Base-by-base conservation (phyloP, 1,284 basidiomycete species). In the Pascua guehoae region DNA sequence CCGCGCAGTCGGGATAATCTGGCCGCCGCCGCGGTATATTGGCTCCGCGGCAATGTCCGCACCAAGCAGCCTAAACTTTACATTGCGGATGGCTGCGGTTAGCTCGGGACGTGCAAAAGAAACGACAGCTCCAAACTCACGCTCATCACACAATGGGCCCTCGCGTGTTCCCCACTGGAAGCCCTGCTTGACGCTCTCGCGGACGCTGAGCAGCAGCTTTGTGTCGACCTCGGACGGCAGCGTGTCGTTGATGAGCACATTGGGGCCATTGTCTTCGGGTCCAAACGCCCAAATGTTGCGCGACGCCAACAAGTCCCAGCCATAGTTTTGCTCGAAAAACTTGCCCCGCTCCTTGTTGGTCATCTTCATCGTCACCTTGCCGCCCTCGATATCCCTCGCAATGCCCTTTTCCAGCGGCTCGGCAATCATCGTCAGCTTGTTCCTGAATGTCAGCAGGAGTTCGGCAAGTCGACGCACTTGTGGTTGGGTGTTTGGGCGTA, bases 271-370 rank as follows among this genome's bases (percentile, higher is more conserved):
- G 51, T 95, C 92, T 64, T 98, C 93, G 7, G 96, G 95, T 18
- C 96, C 96, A 78, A 98, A 99, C n/a, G 94, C 92, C 96, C 96
- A 99, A 79, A 99, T 95, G 69, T 94, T 97, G 58, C 96, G 84
- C 47, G 92, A 94, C 2, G 96, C 95, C 61, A 99, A 83, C 69
- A 98, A 76, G 79, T 99, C 96, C 96, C 96, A 99, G 58, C 95
- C 89, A 76, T 98, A 97, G 74, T 92, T 94, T 70, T 90, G 87
- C 77, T 96, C 86, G 77, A 98, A 96, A 80, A 93, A 91, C 57
- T 86, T 88, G 41, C 93, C 94, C 47, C 94, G 82, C 70, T 96
- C 91, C 78, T 96, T 96, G 44, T 89, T 84, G 4, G 89, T 84
- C 90, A 96, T 93, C 32, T 87, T 85, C 85, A 97, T 95, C 56